Percentiles rank a stretch among this genome's conserved stretches.
Conservation (phyloP, 371 early-diverging fungal genomes). For the Phascolomyces articulosus region DNA sequence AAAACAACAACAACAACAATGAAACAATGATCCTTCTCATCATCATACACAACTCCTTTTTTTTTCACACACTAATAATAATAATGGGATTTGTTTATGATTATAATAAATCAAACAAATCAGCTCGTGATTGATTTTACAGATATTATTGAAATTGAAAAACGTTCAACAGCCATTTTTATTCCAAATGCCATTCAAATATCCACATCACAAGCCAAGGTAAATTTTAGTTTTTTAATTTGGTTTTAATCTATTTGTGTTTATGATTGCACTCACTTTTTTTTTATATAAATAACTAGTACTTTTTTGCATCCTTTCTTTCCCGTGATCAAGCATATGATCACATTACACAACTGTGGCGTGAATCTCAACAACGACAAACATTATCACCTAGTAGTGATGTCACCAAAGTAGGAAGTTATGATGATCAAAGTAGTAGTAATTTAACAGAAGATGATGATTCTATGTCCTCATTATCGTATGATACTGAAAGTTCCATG, state of each 20-base stretch:
- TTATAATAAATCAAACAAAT: not conserved
- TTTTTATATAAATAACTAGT: conserved; percentile 27
- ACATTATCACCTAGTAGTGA: conserved; percentile 11
- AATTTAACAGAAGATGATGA: conserved; percentile 11
- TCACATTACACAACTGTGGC: conserved; percentile 72
- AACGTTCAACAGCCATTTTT: conserved; percentile 78
- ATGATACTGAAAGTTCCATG: not conserved
- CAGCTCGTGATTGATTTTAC: conserved; percentile 81
- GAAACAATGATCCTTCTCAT: too few species aligned
- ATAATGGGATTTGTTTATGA: too few species aligned
- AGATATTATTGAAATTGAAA: conserved; percentile 82
- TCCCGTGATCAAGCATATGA: conserved; percentile 80
- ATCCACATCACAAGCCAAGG: conserved; percentile 68
- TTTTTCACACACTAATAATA: too few species aligned
- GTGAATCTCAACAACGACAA: not conserved
- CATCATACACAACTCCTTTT: too few species aligned
- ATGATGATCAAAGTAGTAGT: conserved; percentile 5
- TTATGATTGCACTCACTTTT: conserved; percentile 3
- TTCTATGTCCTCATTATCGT: conserved; percentile 4
- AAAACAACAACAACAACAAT: not conserved
- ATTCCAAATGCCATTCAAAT: conserved; percentile 90
- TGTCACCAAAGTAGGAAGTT: conserved; percentile 8
- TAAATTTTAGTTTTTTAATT: too few species aligned
- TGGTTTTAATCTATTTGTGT: not conserved
- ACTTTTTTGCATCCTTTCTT: conserved; percentile 81